Evolutionary conservation across 1,284 basidiomycete genomes (phyloP).

Genomic region (Termitomyces sp.): DNA sequence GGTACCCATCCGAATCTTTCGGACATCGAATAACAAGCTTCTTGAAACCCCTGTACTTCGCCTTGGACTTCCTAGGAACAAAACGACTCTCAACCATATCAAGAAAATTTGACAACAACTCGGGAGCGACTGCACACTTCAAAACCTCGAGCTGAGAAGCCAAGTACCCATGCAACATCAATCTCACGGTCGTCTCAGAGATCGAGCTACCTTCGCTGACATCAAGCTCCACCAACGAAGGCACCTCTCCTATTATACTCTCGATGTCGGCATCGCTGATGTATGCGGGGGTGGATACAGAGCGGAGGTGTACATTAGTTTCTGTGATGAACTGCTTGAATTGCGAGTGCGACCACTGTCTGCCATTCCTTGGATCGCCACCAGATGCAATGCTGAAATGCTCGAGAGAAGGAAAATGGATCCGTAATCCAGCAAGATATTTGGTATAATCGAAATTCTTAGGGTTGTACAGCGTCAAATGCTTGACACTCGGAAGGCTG

Average conservation of each 20-base stretch:
- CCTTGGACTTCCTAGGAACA: slow-evolving; percentile 6
- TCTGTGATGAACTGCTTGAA: not conserved
- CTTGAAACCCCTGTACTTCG: slow-evolving; percentile 11
- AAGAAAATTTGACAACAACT: slow-evolving; percentile 8
- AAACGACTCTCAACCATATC: slow-evolving; percentile 16
- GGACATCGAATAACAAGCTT: slow-evolving; percentile 8
- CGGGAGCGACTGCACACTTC: slow-evolving; percentile 8
- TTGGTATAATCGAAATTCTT: slow-evolving; percentile 13
- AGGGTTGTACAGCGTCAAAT: slow-evolving; percentile 11
- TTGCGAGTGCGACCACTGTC: slow-evolving; percentile 3
- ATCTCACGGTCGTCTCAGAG: slow-evolving; percentile 10
- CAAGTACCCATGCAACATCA: slow-evolving; percentile 10
- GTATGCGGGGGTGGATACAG: slow-evolving; percentile 9
- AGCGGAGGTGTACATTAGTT: not conserved
- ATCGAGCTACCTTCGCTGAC: slow-evolving; percentile 9
- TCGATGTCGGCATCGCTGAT: slow-evolving; percentile 11
- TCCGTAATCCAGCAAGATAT: slow-evolving; percentile 3
- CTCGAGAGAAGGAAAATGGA: slow-evolving; percentile 10
- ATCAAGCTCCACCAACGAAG: slow-evolving; percentile 9
- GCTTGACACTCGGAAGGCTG: slow-evolving; percentile 6
- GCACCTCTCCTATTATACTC: slow-evolving; percentile 10
- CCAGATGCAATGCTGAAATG: slow-evolving; percentile 1
- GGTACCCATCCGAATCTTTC: slow-evolving; percentile 3
- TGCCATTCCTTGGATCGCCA: slow-evolving; percentile 1
- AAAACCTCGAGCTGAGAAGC: slow-evolving; percentile 7